These are phyloP conservation scores for Thymus quinquecostatus DNA, from an alignment of 257 asterid species.

Conservation along the genomic window DNA sequence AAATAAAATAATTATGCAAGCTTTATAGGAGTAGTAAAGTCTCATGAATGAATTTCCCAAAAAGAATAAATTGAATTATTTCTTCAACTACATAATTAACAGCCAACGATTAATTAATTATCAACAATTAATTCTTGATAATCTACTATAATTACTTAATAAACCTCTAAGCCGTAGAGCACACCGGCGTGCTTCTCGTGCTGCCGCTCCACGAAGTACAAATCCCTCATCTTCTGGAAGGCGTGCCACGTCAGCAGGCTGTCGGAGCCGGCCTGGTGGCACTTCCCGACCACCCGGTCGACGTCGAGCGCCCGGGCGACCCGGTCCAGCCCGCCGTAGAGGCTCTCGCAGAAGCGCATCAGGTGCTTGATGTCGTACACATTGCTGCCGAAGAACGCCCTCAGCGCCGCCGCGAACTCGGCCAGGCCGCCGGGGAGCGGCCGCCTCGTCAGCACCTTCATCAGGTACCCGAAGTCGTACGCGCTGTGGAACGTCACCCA, in stretches of 20 bases:
- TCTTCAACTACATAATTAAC: background rate
- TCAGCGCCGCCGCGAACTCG: constrained; percentile 37
- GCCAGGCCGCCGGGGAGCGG: constrained; percentile 35
- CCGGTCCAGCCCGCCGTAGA: constrained; percentile 56
- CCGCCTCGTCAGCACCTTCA: constrained; percentile 56
- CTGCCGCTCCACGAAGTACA: constrained; percentile 37
- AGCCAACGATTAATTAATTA: constrained; percentile 5
- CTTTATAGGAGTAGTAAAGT: too few species aligned
- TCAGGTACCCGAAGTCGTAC: constrained; percentile 59
- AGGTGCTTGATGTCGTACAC: constrained; percentile 55
- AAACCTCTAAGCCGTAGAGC: constrained; percentile 46
- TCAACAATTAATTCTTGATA: constrained; percentile 23
- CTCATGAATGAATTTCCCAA: background rate
- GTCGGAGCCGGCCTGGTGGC: constrained; percentile 72
- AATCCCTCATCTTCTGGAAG: constrained; percentile 46
- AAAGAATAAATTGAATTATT: constrained; percentile 22
- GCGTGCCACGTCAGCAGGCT: constrained; percentile 66
- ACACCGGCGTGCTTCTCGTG: constrained; percentile 50
- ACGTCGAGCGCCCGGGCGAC: constrained; percentile 43
- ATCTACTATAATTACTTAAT: constrained; percentile 2
- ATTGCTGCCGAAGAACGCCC: constrained; percentile 42
- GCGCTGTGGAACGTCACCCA: constrained; percentile 63
- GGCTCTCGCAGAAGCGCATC: constrained; percentile 44
- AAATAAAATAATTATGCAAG: too few species aligned
- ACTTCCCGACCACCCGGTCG: constrained; percentile 49